phyloP scores from a whole-genome alignment of 495 filamentous ascomycete species.

The Penicillium diatomitis region DNA sequence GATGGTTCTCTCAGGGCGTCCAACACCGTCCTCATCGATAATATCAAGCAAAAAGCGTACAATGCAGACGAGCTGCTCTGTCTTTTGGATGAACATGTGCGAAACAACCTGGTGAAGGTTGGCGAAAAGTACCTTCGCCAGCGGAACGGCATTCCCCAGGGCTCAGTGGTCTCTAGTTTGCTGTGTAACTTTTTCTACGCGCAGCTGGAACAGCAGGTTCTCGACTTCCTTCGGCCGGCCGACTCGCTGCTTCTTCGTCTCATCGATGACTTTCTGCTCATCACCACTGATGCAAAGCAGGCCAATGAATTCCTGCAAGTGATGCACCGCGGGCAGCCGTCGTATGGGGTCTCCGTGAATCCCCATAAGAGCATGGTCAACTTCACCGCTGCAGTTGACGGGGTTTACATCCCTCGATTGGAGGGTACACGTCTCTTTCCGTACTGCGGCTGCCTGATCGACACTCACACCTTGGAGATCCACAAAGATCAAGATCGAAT shows the following conservation, averaged over 20 bases:
- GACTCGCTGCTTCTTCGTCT: constrained; percentile 67
- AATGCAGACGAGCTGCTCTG: constrained; percentile 51
- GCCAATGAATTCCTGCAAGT: constrained; percentile 62
- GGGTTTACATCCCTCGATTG: constrained; percentile 42
- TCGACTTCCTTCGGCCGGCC: constrained; percentile 53
- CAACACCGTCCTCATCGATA: constrained; percentile 70
- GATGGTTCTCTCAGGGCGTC: constrained; percentile 30
- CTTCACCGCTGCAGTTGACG: constrained; percentile 58
- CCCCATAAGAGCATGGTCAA: constrained; percentile 75
- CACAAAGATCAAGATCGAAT: constrained; percentile 47
- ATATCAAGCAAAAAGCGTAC: constrained; percentile 41
- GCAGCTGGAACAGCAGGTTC: constrained; percentile 59
- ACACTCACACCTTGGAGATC: constrained; percentile 69
- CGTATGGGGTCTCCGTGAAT: constrained; percentile 75
- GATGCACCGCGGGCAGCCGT: constrained; percentile 69
- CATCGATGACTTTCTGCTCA: constrained; percentile 86
- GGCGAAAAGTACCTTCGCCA: constrained; percentile 87
- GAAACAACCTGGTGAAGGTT: constrained; percentile 75
- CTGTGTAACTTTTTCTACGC: constrained; percentile 95
- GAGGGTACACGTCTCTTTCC: constrained; percentile 53
- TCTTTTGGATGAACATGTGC: constrained; percentile 67
- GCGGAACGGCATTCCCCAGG: constrained; percentile 84
- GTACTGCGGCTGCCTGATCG: constrained; percentile 75
- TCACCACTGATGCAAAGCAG: constrained; percentile 57
- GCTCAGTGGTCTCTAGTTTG: constrained; percentile 73